phyloP scores from a whole-genome alignment of 148 eudicot species.

The Amaranthus hypochondriacus region DNA sequence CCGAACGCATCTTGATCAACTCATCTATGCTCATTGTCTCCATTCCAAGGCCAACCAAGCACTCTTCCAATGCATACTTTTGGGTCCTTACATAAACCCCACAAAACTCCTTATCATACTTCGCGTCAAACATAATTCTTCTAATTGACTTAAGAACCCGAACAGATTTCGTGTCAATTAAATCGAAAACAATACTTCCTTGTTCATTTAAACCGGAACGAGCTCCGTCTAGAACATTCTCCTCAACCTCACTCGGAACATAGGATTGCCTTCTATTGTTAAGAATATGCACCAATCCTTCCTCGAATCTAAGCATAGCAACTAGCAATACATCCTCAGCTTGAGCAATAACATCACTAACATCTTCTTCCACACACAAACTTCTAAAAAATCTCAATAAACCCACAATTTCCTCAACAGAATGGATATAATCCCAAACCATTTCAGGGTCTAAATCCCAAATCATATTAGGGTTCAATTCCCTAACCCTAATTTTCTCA shows the following conservation, averaged over 20 bases:
- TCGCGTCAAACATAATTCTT: slow-evolving; percentile 45
- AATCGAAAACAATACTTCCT: slow-evolving; percentile 29
- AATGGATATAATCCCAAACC: slow-evolving; percentile 20
- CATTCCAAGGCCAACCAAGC: slow-evolving; percentile 35
- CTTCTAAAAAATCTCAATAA: slow-evolving; percentile 18
- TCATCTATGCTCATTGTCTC: slow-evolving; percentile 63
- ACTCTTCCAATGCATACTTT: slow-evolving; percentile 52
- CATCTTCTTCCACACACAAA: slow-evolving; percentile 19
- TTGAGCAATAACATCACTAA: slow-evolving; percentile 13
- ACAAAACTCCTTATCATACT: slow-evolving; percentile 46
- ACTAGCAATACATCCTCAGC: slow-evolving; percentile 27
- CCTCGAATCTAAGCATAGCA: slow-evolving; percentile 26
- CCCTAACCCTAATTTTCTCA: slow-evolving; percentile 62
- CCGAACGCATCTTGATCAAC: slow-evolving; percentile 52
- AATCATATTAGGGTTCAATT: slow-evolving; percentile 21
- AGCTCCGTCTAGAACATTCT: slow-evolving; percentile 10
- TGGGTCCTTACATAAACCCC: slow-evolving; percentile 37
- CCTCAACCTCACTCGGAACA: slow-evolving; percentile 20
- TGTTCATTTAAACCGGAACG: slow-evolving; percentile 11
- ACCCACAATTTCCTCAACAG: slow-evolving; percentile 22
- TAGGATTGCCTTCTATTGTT: slow-evolving; percentile 24
- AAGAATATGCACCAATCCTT: slow-evolving; percentile 27
- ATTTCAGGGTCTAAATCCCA: slow-evolving; percentile 25
- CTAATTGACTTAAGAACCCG: slow-evolving; percentile 44
- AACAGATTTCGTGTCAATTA: slow-evolving; percentile 46